These are phyloP conservation scores for Clathrospora elynae DNA, from an alignment of 2,329 filamentous ascomycete species.

Conservation along the genomic window DNA sequence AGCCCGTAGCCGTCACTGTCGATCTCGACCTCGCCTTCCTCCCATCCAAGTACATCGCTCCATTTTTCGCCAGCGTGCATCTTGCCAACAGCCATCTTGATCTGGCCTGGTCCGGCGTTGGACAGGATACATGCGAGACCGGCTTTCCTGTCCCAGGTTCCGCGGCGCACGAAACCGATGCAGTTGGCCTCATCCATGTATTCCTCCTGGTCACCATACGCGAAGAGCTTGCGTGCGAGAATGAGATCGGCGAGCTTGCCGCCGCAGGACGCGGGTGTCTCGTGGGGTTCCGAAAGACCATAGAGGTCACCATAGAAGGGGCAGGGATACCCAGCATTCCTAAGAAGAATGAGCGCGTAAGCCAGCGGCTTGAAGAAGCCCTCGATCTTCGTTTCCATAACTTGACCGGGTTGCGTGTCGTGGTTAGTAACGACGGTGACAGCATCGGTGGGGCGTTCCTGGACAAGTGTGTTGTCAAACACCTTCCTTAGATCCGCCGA, in stretches of 20 bases:
- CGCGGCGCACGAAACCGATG: constrained; percentile 64
- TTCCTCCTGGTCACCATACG: constrained; percentile 68
- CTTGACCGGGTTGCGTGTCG: constrained; percentile 70
- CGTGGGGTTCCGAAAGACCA: constrained; percentile 62
- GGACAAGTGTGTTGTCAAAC: constrained; percentile 65
- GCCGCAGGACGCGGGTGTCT: constrained; percentile 58
- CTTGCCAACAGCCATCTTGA: constrained; percentile 67
- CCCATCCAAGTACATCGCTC: constrained; percentile 66
- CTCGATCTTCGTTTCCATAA: constrained; percentile 66
- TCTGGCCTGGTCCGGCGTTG: constrained; percentile 48
- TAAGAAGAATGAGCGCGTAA: constrained; percentile 72
- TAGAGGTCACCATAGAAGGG: constrained; percentile 75
- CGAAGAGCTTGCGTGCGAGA: constrained; percentile 67
- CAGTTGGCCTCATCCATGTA: constrained; percentile 67
- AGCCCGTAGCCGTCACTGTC: constrained; percentile 63
- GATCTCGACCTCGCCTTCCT: constrained; percentile 61
- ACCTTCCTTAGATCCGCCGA: constrained; percentile 66
- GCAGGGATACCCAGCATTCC: constrained; percentile 66
- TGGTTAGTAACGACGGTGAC: constrained; percentile 75
- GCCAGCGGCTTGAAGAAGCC: constrained; percentile 73
- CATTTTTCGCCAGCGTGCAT: constrained; percentile 64
- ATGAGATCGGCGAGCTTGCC: constrained; percentile 63
- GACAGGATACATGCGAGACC: constrained; percentile 59
- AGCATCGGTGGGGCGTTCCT: constrained; percentile 59
- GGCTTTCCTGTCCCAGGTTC: constrained; percentile 58